Evolutionary conservation across 352 stramenopile genomes (phyloP).

Genomic region (Globisporangium canariense): DNA sequence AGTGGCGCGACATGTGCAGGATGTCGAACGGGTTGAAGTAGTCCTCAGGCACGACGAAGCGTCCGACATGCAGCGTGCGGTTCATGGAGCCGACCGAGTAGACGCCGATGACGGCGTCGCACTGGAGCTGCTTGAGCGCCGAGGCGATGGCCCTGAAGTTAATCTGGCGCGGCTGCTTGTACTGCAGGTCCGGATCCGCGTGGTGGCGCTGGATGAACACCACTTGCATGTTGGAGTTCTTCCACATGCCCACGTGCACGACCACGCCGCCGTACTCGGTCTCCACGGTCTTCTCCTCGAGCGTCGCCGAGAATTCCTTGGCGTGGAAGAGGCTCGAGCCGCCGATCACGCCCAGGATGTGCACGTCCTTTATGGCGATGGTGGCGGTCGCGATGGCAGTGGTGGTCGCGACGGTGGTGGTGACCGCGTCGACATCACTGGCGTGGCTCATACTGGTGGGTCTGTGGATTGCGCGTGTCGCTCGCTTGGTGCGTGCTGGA

Average conservation of each 20-base stretch:
- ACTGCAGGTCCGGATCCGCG: slow-evolving; percentile 59
- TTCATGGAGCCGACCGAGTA: slow-evolving; percentile 89
- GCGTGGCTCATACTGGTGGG: not conserved
- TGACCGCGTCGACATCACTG: not conserved
- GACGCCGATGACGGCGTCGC: slow-evolving; percentile 72
- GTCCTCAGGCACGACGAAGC: slow-evolving; percentile 80
- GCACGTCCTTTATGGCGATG: slow-evolving; percentile 13
- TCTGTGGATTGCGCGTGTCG: slow-evolving; percentile 1
- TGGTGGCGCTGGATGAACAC: slow-evolving; percentile 88
- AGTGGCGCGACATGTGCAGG: slow-evolving; percentile 74
- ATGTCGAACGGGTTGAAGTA: slow-evolving; percentile 89
- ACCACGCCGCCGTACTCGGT: slow-evolving; percentile 70
- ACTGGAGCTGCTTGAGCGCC: slow-evolving; percentile 56
- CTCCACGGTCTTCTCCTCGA: slow-evolving; percentile 53
- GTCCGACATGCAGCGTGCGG: slow-evolving; percentile 37
- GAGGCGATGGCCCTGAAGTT: slow-evolving; percentile 81
- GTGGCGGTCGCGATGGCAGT: not conserved
- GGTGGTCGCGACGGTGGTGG: slow-evolving; percentile 1
- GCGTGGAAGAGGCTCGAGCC: slow-evolving; percentile 85
- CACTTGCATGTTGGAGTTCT: slow-evolving; percentile 41
- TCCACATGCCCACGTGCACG: slow-evolving; percentile 56
- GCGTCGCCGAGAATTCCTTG: slow-evolving; percentile 50
- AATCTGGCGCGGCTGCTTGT: slow-evolving; percentile 83
- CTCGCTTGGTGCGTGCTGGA: too few relatives aligned
- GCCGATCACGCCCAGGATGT: slow-evolving; percentile 81